Base-by-base conservation (phyloP, 768 basidiomycete genomes). In the Tephrocybe sp. region DNA sequence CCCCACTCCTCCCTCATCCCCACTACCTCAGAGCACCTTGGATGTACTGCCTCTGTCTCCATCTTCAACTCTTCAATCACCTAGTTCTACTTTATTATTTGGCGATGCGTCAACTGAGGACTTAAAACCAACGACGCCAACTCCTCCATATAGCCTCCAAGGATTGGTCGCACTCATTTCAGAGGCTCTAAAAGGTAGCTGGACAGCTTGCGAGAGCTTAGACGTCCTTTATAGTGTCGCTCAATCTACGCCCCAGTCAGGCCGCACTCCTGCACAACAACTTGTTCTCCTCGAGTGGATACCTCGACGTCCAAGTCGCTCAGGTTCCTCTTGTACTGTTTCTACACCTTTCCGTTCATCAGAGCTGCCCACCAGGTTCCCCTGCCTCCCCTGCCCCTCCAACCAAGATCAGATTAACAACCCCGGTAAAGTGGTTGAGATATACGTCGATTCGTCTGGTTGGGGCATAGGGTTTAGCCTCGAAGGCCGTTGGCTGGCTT, bases 361-460 rank as follows among this genome's bases (percentile, higher is more conserved):
- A 3, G 5, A 90, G 52, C 68, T 66, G 31, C 72, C 72, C 10
- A 71, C 89, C 9, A 70, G 86, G 8, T 72, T 73, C 4, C 70
- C 89, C 12, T 88, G 84, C 82, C 74, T 83, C 54, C 58, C 77
- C 39, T 70, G 74, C 1, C 53, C 60, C 23, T 64, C 75, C 68
- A 22, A 32, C 47, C 32, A 45, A 32, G 6, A 65, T 85, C 48
- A 72, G 70, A 50, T 72, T 88, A 23, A 57, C 66, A 10, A 80
- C 74, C 2, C 86, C 87, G 0, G 66, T 91, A n/a, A 80, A 83
- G 1, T 92, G 26, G 26, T 41, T 3, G 62, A 66, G 20, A 62
- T 71, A 3, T 75, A 66, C 38, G 72, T 76, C 1, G 75, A 77
- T 45, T 72, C 75, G 0, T 76, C 74, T 0, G 63, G 61, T 0